Evolutionary conservation across 768 basidiomycete species (phyloP).

Genomic region (Lactarius trivialis): DNA sequence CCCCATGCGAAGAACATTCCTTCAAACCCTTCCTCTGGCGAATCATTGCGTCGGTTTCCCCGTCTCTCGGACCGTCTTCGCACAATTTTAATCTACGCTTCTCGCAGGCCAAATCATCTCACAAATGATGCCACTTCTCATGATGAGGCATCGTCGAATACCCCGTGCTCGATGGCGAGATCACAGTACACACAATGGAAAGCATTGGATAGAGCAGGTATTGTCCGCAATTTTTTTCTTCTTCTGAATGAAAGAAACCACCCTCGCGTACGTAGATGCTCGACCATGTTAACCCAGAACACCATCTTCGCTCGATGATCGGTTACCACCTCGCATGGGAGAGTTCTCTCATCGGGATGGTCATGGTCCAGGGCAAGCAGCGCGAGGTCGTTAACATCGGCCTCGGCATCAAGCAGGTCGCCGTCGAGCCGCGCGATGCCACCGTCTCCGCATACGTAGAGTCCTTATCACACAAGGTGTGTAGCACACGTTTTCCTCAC

Average conservation of each 20-base stretch:
- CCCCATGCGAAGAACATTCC: conserved; percentile 44
- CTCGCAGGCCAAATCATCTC: conserved; percentile 60
- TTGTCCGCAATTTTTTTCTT: background rate
- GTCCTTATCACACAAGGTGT: conserved; percentile 69
- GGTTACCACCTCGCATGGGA: conserved; percentile 70
- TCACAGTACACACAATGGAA: conserved; percentile 50
- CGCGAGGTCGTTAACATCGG: conserved; percentile 77
- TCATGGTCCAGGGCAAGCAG: conserved; percentile 73
- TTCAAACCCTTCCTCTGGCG: conserved; percentile 51
- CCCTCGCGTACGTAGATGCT: conserved; percentile 33
- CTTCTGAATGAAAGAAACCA: no score
- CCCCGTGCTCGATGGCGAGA: conserved; percentile 72
- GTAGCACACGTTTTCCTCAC: conserved; percentile 14
- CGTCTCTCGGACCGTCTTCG: background rate
- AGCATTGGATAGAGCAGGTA: conserved; percentile 81
- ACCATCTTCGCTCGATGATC: conserved; percentile 63
- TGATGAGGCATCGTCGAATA: conserved; percentile 81
- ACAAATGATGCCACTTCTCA: conserved; percentile 69
- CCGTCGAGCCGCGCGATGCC: conserved; percentile 53
- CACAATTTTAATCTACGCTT: conserved; percentile 14
- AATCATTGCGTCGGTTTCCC: conserved; percentile 56
- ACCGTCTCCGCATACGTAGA: conserved; percentile 60
- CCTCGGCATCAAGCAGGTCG: conserved; percentile 65
- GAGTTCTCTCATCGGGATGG: conserved; percentile 72
- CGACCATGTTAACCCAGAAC: conserved; percentile 43